These are phyloP conservation scores for Domatiomyces catenatus DNA, from an alignment of 2,329 filamentous ascomycete genomes.

Conservation along the genomic window DNA sequence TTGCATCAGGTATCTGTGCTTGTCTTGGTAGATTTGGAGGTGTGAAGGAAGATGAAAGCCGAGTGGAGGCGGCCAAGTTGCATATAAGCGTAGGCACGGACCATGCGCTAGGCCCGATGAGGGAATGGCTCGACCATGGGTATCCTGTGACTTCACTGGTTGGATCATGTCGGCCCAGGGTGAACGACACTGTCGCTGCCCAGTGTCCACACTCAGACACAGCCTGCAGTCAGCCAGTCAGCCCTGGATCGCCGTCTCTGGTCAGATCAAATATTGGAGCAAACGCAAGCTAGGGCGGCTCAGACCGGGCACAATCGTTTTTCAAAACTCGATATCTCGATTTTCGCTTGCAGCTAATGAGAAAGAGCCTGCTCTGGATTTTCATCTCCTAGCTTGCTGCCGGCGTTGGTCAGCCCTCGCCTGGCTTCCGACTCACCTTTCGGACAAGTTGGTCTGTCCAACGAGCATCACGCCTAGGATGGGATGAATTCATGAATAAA, in stretches of 20 bases:
- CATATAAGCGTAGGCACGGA: not conserved
- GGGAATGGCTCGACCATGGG: not conserved
- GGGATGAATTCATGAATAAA: not conserved
- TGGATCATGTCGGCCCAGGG: not conserved
- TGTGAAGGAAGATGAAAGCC: slow-evolving; percentile 1
- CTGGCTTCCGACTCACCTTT: not conserved
- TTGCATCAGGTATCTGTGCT: not conserved
- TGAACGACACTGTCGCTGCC: not conserved
- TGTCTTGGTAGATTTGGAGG: slow-evolving; percentile 1
- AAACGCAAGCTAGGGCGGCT: not conserved
- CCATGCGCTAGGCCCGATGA: not conserved
- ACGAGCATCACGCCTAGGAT: not conserved
- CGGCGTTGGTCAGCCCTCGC: not conserved
- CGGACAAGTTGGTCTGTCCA: not conserved
- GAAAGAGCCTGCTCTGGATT: not conserved
- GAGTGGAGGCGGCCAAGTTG: not conserved
- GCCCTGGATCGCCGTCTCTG: not conserved
- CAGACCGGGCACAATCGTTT: not conserved
- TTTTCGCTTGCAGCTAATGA: not conserved
- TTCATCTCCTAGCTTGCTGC: not conserved
- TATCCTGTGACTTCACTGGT: not conserved
- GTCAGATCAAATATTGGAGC: not conserved
- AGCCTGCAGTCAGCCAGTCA: too few relatives aligned
- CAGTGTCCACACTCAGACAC: not conserved
- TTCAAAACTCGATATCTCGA: not conserved